Base-by-base conservation (phyloP, 306 rosid genomes). In the Quercus bicolor region DNA sequence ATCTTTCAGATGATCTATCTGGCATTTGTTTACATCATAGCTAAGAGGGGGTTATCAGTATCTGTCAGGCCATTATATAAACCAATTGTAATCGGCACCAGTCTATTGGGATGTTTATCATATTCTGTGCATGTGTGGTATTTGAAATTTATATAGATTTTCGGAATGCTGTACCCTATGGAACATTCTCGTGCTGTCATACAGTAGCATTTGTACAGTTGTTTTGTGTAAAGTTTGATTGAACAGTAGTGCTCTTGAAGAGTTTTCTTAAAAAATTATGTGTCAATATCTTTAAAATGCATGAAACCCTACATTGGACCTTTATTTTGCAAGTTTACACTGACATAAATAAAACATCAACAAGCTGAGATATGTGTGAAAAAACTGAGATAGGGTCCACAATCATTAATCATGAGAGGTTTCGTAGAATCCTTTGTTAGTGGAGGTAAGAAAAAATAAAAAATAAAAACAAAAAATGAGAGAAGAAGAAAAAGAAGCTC, bases 141-240 rank as follows among this genome's bases (percentile, higher is more conserved):
- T 81, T 73, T 79, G 79, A 79, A 78, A 81, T 84, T 85, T 79
- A 80, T 69, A 54, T 78, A 72, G 82, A 26, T 56, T 64, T 88
- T 56, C 54, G 75, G 86, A 75, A 56, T 87, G 81, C 9, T 77
- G 81, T 83, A 79, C 71, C 69, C 26, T 82, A 23, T 80, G 82
- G 68, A 70, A 40, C 3, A 8, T 40, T 40, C 45, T 40, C 11
- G 2, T 40, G 45, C 45, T 40, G 11, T 80, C 74, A 82, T 77
- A 79, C 60, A 26, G 52, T 80, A 65, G 77, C 72, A 75, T 81
- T 80, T 87, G 86, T 89, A 81, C 54, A 85, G 80, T 82, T 70
- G 69, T 77, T 37, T 18, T 76, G 68, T 83, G 70, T 78, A 83
- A 72, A 62, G 40, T 37, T 75, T 54, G n/a, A 59, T 56, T 31